Evolutionary conservation across 345 rosid genomes (phyloP).

Genomic region (Moricandia arvensis): DNA sequence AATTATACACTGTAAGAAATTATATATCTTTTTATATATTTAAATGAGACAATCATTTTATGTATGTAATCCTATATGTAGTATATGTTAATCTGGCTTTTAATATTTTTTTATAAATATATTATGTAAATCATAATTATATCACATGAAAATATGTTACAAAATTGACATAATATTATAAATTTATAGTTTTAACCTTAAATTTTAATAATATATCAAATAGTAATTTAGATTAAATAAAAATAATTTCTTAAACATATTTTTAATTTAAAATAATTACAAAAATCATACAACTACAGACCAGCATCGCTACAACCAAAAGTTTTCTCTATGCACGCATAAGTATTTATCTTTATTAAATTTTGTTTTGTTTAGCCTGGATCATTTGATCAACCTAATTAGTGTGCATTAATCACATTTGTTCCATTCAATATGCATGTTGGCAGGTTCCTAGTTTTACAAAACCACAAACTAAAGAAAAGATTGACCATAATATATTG

Average conservation of each 20-base stretch:
- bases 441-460: not conserved
- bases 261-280: not conserved
- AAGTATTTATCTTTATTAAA: not conserved
- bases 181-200: not conserved
- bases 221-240: not conserved
- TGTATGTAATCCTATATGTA: not conserved
- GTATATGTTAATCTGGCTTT: not conserved
- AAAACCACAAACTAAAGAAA: not conserved
- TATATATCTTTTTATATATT: not conserved
- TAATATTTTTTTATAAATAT: not conserved
- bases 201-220: not conserved
- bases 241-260: not conserved
- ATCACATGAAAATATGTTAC: not conserved
- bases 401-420: not conserved
- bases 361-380: not conserved
- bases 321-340: not conserved
- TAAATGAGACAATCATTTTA: not conserved
- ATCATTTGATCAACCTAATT: not conserved
- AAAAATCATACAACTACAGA: not conserved
- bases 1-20: not conserved
- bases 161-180: not conserved
- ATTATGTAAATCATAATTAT: not conserved
- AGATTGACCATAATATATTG: not conserved
- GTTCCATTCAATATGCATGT: not conserved
- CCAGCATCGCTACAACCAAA: not conserved